Evolutionary conservation across 805 yeast genomes (phyloP).

Genomic region (Myxozyma mucilagina): DNA sequence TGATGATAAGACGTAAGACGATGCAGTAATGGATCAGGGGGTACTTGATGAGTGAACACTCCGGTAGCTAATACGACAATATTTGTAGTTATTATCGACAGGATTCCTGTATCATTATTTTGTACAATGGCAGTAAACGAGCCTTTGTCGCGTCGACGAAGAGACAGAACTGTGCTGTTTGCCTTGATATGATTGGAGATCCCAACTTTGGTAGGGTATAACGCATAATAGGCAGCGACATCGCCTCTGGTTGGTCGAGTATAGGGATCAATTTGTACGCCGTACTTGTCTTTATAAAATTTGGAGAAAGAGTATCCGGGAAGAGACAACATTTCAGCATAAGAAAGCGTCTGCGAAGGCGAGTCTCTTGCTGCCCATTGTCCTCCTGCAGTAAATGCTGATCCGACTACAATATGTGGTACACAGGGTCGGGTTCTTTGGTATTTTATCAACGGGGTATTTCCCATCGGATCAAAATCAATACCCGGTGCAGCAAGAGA

Average conservation of each 20-base stretch:
- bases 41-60: conserved; percentile 31
- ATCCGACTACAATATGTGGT: conserved; percentile 36
- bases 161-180: conserved; percentile 28
- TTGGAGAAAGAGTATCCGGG: conserved; percentile 39
- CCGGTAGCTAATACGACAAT: conserved; percentile 37
- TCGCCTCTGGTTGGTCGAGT: conserved; percentile 37
- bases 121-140: conserved; percentile 12
- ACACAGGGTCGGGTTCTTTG: conserved; percentile 5
- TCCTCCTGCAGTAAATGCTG: conserved; percentile 37
- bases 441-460: background rate
- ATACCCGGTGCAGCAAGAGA: conserved; percentile 37
- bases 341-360: conserved; percentile 34
- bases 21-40: conserved; percentile 30
- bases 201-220: conserved; percentile 35
- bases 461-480: conserved; percentile 34
- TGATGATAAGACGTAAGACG: conserved; percentile 17
- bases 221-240: conserved; percentile 37
- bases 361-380: conserved; percentile 37
- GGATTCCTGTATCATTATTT: conserved; percentile 16
- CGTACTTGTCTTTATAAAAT: conserved; percentile 23
- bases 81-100: conserved; percentile 10
- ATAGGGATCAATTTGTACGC: conserved; percentile 25
- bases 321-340: conserved; percentile 41
- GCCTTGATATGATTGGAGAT: conserved; percentile 26
- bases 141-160: conserved; percentile 18